These are phyloP conservation scores for Leishmania mexicana DNA, from an alignment of 208 protist genomes.

Conservation along the genomic window DNA sequence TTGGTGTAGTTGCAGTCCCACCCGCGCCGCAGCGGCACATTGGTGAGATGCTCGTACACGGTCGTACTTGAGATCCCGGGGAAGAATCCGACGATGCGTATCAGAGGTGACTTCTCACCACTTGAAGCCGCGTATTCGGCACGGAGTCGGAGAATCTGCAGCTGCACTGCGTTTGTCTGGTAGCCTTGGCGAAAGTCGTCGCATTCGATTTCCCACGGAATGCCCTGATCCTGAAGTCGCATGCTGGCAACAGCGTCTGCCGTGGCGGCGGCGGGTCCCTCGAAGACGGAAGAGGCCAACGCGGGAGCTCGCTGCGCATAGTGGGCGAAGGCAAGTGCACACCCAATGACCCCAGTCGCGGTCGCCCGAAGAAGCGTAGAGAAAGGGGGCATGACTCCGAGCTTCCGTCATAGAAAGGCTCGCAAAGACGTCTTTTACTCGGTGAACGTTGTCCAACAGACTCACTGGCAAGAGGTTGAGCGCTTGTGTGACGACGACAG, in stretches of 20 bases:
- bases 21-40: conserved; percentile 34
- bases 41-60: conserved; percentile 48
- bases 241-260: conserved; percentile 19
- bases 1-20: conserved; percentile 72
- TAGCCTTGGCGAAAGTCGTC: conserved; percentile 18
- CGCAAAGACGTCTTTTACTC: not conserved
- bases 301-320: not conserved
- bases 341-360: not conserved
- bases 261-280: not conserved
- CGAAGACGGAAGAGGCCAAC: not conserved
- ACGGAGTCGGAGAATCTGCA: conserved; percentile 48
- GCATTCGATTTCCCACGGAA: conserved; percentile 22
- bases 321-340: not conserved
- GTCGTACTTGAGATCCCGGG: conserved; percentile 35
- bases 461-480: not conserved
- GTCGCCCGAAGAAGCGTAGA: conserved; percentile 5
- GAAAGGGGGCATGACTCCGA: not conserved
- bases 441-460: not conserved
- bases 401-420: not conserved
- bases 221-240: conserved; percentile 8
- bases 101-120: conserved; percentile 38
- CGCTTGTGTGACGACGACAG: not conserved
- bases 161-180: conserved; percentile 1
- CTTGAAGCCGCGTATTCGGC: conserved; percentile 30
- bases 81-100: conserved; percentile 63